Percentiles rank a stretch among this genome's conserved stretches.
These are phyloP conservation scores for Cucumis hystrix DNA, from an alignment of 306 rosid genomes.

Conservation along the genomic window DNA sequence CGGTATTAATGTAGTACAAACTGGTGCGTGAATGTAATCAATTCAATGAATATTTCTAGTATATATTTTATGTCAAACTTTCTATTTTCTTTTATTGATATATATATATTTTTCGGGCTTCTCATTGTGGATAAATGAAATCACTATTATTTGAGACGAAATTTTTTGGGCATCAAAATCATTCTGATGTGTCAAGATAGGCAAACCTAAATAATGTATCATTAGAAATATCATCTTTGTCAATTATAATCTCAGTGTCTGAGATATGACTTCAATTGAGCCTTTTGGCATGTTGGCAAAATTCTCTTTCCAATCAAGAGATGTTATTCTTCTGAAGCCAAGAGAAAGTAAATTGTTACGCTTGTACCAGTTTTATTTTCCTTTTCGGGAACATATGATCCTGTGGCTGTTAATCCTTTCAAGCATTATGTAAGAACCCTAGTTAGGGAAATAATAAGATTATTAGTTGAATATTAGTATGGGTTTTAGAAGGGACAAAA, in stretches of 20 bases:
- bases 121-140: neutral
- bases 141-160: neutral
- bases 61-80: neutral
- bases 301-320: neutral
- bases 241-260: neutral
- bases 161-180: neutral
- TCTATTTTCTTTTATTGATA: neutral
- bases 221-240: neutral
- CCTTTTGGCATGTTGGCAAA: neutral
- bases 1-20: neutral
- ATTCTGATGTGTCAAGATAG: neutral
- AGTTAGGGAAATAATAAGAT: no score
- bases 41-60: neutral
- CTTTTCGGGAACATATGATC: neutral
- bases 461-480: no score
- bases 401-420: neutral
- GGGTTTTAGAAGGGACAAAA: no score
- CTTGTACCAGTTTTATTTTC: neutral
- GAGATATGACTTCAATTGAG: neutral
- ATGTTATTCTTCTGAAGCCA: neutral
- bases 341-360: neutral
- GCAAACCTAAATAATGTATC: neutral
- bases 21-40: neutral
- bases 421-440: no score
- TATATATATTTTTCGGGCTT: neutral